Percentiles rank a stretch among this genome's conserved stretches.
Evolutionary conservation across 371 early-diverging fungal species (phyloP).

Genomic region (Mortierella sp.): DNA sequence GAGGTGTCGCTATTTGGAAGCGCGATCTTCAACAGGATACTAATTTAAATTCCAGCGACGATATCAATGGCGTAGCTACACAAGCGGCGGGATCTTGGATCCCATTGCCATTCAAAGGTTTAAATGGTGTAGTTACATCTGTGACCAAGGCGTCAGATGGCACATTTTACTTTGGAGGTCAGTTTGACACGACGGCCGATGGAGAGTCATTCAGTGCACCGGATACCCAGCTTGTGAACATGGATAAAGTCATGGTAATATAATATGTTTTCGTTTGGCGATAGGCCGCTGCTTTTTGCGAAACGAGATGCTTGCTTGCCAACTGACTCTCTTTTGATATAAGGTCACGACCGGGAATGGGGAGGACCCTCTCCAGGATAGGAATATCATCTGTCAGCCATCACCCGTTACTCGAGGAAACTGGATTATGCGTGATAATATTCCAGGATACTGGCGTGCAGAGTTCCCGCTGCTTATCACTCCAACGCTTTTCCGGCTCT

Average conservation of each 20-base stretch:
- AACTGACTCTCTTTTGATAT: background rate
- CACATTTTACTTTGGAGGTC: conserved; percentile 64
- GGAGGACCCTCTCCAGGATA: conserved; percentile 19
- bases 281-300: background rate
- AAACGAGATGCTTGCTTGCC: background rate
- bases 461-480: conserved; percentile 70
- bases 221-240: conserved; percentile 53
- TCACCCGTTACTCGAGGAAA: conserved; percentile 57
- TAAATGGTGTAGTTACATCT: conserved; percentile 68
- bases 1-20: conserved; percentile 68
- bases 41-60: too few species aligned
- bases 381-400: conserved; percentile 30
- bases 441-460: conserved; percentile 75
- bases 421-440: conserved; percentile 77
- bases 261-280: background rate
- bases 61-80: background rate
- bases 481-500: conserved; percentile 77
- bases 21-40: conserved; percentile 9
- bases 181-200: conserved; percentile 62
- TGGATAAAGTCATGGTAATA: conserved; percentile 17
- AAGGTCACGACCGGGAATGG: conserved; percentile 46
- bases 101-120: conserved; percentile 72
- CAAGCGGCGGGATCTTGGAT: conserved; percentile 58
- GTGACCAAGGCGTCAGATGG: conserved; percentile 55
- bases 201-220: conserved; percentile 43